Conservation (phyloP, 176 grass and related monocot genomes). For the Bolboschoenus planiculmis region DNA sequence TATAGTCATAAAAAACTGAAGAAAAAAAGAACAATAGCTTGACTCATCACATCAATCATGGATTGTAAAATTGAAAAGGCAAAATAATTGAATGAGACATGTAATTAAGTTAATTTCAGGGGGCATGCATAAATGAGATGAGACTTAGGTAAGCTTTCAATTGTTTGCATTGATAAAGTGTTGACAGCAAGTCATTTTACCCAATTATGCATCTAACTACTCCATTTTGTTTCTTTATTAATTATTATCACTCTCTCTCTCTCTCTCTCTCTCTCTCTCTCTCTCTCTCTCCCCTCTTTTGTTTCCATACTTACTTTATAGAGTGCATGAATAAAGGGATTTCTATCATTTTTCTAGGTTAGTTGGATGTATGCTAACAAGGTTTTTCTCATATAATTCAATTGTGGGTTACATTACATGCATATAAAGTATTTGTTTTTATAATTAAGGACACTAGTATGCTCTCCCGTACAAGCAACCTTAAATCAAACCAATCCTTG, state of each 20-base stretch:
- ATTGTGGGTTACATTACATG: not conserved
- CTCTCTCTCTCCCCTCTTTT: not conserved
- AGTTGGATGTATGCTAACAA: not conserved
- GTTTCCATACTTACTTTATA: not conserved
- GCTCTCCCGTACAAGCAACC: not conserved
- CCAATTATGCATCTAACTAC: conserved; percentile 14
- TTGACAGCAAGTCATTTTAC: not conserved
- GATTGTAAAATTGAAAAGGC: no score
- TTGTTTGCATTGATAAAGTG: conserved; percentile 17
- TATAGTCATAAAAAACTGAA: no score
- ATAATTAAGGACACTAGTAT: not conserved
- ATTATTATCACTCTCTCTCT: no score
- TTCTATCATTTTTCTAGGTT: not conserved
- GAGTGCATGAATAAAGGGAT: not conserved
- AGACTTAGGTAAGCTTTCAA: conserved; percentile 28
- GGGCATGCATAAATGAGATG: not conserved
- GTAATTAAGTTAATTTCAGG: conserved; percentile 1
- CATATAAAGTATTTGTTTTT: not conserved
- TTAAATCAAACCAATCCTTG: not conserved
- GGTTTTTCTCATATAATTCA: not conserved
- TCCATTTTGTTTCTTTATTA: not conserved
- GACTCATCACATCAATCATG: no score
- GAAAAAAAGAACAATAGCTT: no score
- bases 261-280: no score
- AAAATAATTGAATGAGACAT: not conserved